Conservation (phyloP, 768 basidiomycete species). For the Hysterangium stoloniferum region DNA sequence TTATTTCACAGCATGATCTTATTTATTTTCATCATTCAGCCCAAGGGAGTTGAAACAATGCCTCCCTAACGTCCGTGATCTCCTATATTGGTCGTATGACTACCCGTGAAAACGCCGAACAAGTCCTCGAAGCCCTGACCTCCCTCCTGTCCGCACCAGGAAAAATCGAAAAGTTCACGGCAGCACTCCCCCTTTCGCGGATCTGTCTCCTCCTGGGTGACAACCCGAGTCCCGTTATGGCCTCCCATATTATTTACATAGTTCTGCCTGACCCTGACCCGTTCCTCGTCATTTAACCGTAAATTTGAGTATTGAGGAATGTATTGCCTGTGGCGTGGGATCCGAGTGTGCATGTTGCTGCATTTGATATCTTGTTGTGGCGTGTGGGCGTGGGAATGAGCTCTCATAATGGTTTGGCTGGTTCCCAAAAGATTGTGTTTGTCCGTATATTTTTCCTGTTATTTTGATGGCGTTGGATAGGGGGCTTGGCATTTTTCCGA, state of each 20-base stretch:
- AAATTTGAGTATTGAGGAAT: slow-evolving; percentile 76
- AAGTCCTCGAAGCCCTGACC: slow-evolving; percentile 58
- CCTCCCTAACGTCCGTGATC: slow-evolving; percentile 50
- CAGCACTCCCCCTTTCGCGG: slow-evolving; percentile 68
- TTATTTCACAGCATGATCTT: neutral
- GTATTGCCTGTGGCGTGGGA: slow-evolving; percentile 67
- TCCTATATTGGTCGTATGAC: slow-evolving; percentile 45
- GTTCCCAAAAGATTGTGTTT: no score
- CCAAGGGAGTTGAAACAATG: slow-evolving; percentile 14
- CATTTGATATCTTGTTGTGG: slow-evolving; percentile 64
- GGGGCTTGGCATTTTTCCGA: slow-evolving; percentile 35
- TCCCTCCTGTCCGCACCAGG: slow-evolving; percentile 47
- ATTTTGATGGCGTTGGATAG: slow-evolving; percentile 62
- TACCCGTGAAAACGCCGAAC: slow-evolving; percentile 54
- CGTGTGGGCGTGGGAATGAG: slow-evolving; percentile 22
- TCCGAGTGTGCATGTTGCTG: slow-evolving; percentile 51
- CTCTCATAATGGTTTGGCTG: no score
- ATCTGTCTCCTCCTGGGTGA: slow-evolving; percentile 74
- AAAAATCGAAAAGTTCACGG: slow-evolving; percentile 62
- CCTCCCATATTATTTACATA: slow-evolving; percentile 51
- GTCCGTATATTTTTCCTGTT: slow-evolving; percentile 63
- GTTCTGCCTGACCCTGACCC: slow-evolving; percentile 47
- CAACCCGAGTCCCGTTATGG: slow-evolving; percentile 50
- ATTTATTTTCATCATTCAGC: neutral
- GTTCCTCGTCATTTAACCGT: slow-evolving; percentile 57